Conservation (phyloP, 768 basidiomycete species). For the Boletales sp. region DNA sequence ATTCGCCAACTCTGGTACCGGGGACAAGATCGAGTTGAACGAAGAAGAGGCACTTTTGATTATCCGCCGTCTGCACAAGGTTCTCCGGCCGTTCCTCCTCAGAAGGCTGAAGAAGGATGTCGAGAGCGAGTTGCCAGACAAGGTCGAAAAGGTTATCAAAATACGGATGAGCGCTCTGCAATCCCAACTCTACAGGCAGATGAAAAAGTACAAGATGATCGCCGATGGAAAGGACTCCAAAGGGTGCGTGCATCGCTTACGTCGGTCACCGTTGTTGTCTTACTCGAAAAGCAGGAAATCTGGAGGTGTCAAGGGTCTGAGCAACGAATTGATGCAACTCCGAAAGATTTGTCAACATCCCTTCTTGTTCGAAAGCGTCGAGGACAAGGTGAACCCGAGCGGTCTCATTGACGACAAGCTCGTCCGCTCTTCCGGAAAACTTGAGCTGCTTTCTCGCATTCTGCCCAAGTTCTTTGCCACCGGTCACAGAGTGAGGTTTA, state of each 20-base stretch:
- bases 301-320: constrained; percentile 81
- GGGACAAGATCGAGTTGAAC: constrained; percentile 97
- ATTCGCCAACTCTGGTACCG: constrained; percentile 96
- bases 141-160: constrained; percentile 98
- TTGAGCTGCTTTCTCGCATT: constrained; percentile 87
- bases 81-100: constrained; percentile 90
- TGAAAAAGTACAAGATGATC: constrained; percentile 98
- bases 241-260: constrained; percentile 47
- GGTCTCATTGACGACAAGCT: constrained; percentile 82
- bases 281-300: constrained; percentile 45
- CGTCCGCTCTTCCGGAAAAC: constrained; percentile 85
- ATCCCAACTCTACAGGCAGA: constrained; percentile 90
- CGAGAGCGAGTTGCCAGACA: constrained; percentile 92
- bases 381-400: constrained; percentile 86
- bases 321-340: constrained; percentile 96
- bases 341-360: constrained; percentile 99
- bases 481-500: constrained; percentile 71
- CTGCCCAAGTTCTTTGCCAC: constrained; percentile 93
- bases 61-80: constrained; percentile 94
- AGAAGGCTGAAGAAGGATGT: constrained; percentile 95
- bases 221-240: constrained; percentile 75
- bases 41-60: constrained; percentile 99
- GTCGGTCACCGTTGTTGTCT: constrained; percentile 1
- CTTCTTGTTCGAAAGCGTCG: constrained; percentile 92
- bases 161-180: constrained; percentile 92